These are phyloP conservation scores for Acidomyces sp. DNA, from an alignment of 495 filamentous ascomycete genomes.

Conservation along the genomic window DNA sequence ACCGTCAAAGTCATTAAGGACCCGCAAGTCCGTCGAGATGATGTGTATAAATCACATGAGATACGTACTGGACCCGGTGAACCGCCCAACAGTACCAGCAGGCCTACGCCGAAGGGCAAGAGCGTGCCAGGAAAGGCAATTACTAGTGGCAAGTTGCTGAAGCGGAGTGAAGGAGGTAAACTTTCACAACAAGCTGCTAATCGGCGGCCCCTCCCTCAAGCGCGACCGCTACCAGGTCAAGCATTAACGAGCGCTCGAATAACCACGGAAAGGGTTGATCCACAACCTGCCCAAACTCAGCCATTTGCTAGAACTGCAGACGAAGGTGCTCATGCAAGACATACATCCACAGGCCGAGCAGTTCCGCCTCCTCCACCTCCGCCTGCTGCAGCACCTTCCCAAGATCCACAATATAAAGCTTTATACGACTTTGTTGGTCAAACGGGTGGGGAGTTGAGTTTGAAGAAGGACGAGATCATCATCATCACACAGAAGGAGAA, in stretches of 20 bases:
- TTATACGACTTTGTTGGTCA: conserved; percentile 80
- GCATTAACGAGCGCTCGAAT: conserved; percentile 20
- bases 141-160: conserved; percentile 76
- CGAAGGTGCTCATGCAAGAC: conserved; percentile 35
- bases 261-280: conserved; percentile 21
- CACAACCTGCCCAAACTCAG: conserved; percentile 18
- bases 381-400: conserved; percentile 49
- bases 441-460: conserved; percentile 62
- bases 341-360: conserved; percentile 31
- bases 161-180: conserved; percentile 71
- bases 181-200: conserved; percentile 36
- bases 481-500: conserved; percentile 76
- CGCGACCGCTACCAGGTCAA: conserved; percentile 18
- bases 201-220: conserved; percentile 27
- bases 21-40: conserved; percentile 50
- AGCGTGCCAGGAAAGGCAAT: conserved; percentile 78
- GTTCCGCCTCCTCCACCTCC: conserved; percentile 59
- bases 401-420: conserved; percentile 68
- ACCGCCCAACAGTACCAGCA: conserved; percentile 67
- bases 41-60: conserved; percentile 85
- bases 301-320: background rate
- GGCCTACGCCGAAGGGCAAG: conserved; percentile 72
- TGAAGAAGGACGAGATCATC: conserved; percentile 65
- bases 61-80: conserved; percentile 81
- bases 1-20: conserved; percentile 84